Percentiles rank a stretch among this genome's conserved stretches.
Conservation (phyloP, 441 rosid species). For the Cnidoscolus chayamansa region DNA sequence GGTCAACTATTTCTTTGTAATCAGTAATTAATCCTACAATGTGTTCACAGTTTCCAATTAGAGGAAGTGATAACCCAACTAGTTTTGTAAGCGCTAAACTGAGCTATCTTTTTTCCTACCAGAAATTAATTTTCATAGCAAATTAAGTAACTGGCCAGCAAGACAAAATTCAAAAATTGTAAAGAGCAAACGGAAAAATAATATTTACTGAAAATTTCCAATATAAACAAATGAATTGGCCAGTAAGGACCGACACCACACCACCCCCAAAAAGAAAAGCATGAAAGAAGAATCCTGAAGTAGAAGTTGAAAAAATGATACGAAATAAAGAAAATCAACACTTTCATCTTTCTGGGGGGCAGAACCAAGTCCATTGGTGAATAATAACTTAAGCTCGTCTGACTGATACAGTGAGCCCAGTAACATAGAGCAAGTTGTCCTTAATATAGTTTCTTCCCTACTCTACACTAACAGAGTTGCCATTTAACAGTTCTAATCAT, state of each 20-base stretch:
- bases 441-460: background rate
- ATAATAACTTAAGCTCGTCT: background rate
- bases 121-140: background rate
- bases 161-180: background rate
- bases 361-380: background rate
- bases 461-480: background rate
- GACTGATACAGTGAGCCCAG: constrained; percentile 5
- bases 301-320: too few relatives aligned
- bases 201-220: background rate
- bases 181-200: background rate
- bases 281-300: background rate
- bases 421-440: background rate
- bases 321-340: background rate
- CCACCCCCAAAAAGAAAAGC: too few relatives aligned
- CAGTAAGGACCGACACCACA: background rate
- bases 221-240: background rate
- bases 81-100: background rate
- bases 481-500: background rate
- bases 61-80: background rate
- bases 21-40: background rate
- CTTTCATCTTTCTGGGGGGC: background rate
- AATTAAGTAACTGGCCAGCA: background rate
- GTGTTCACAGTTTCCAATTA: background rate
- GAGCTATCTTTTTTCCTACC: background rate
- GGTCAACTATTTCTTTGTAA: background rate